Evolutionary conservation across 164 flowering plant genomes (phyloP), one percentile per base, ranked within the genome.

Genomic region (Kalanchoe fedtschenkoi): DNA sequence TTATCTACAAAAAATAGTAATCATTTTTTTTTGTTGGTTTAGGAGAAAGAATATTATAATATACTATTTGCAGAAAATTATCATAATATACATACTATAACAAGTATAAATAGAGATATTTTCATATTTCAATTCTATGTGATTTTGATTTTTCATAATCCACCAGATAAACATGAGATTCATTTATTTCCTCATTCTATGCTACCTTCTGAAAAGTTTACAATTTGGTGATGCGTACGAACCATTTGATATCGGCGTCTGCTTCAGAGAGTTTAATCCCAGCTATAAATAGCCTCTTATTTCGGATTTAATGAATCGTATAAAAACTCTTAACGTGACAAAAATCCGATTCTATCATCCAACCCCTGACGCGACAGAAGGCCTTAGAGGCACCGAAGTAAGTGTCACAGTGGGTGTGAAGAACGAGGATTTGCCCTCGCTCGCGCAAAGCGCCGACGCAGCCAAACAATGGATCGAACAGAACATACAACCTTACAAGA

Each of bases 391-490:
- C 15, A 58, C 37, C 9, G 13, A 58, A 1, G 39, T 58, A 5
- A 58, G 39, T 38, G 61, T 58, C 24, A n/a, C 37, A 13, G 22
- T 58, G 24, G 61, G 61, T 8, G 39, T 58, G 3, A 58, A 24
- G 39, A 21, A 33, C 5, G 61, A 58, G 26, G 61, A 58, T 32
- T 32, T 58, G 39, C 39, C 61, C 10, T 11, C 9, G 5, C 22
- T 58, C 10, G 61, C 61, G 5, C 39, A 33, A 33, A 58, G 39
- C 6, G 38, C 37, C n/a, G 61, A 58, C 10, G 61, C 61, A 22
- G 61, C 61, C 22, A 58, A 58, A 24, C 22, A 19, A 33, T 58
- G 61, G 61, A 4, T 58, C 5, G 61, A 58, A 32, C 38, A 58
- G 17, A 58, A 58, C 26, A 34, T 58, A 16, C 38, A 16, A 32